phyloP scores from a whole-genome alignment of 1,284 basidiomycete species.

The Bondarzewia mesenterica region DNA sequence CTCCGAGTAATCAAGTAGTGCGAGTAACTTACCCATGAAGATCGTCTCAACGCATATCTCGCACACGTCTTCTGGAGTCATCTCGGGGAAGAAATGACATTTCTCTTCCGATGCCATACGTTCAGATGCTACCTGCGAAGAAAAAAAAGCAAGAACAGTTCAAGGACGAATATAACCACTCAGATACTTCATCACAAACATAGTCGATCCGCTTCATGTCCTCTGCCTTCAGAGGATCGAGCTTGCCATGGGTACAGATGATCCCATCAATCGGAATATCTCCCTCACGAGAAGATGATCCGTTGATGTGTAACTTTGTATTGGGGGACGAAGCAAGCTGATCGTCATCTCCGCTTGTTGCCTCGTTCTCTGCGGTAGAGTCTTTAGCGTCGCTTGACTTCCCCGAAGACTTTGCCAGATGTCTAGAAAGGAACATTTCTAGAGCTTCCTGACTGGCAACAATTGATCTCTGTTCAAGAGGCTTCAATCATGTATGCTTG shows the following conservation, averaged over 20 bases:
- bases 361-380: conserved; percentile 1
- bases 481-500: not conserved
- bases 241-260: conserved; percentile 48
- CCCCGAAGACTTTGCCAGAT: conserved; percentile 18
- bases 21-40: conserved; percentile 45
- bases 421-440: conserved; percentile 50
- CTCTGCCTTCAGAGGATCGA: conserved; percentile 47
- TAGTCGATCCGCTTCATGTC: conserved; percentile 59
- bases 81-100: conserved; percentile 38
- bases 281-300: not conserved
- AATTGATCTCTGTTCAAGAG: conserved; percentile 37
- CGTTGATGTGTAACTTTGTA: not conserved
- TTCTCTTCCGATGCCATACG: conserved; percentile 36
- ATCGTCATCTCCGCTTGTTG: conserved; percentile 2
- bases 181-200: conserved; percentile 32
- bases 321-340: not conserved
- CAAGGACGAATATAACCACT: conserved; percentile 3
- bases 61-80: conserved; percentile 51
- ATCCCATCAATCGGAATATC: conserved; percentile 30
- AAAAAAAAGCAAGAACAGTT: too few species aligned
- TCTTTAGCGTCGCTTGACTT: conserved; percentile 4
- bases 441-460: conserved; percentile 54
- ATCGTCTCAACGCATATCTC: conserved; percentile 43
- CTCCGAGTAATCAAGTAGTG: conserved; percentile 1
- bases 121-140: conserved; percentile 40